Evolutionary conservation across 768 basidiomycete genomes (phyloP).

Genomic region (Tulasnella calospora): DNA sequence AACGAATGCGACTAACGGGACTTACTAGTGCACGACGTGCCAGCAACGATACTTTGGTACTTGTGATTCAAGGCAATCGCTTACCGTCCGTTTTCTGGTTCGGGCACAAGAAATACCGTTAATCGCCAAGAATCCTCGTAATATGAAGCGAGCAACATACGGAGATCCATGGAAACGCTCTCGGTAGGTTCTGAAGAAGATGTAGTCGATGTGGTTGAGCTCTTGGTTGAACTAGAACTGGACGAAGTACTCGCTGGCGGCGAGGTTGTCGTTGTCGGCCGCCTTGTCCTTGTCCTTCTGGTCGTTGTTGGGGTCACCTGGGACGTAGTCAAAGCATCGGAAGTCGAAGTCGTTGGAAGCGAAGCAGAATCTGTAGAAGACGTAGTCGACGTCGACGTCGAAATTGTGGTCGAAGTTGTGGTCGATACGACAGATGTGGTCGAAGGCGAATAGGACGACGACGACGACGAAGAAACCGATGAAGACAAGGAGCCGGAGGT

Average conservation of each 20-base stretch:
- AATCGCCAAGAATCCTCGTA: background rate
- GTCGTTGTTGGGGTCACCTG: background rate
- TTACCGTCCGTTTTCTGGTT: slow-evolving; percentile 16
- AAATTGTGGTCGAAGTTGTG: background rate
- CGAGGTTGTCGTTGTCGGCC: background rate
- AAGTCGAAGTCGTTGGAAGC: background rate
- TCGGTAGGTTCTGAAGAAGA: background rate
- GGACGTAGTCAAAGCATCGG: background rate
- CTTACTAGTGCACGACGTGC: background rate
- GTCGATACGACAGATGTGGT: background rate
- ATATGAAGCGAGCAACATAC: background rate
- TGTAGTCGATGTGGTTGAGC: background rate
- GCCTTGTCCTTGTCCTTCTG: background rate
- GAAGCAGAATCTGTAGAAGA: background rate
- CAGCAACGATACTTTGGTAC: background rate
- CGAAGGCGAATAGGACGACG: background rate
- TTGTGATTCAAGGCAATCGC: slow-evolving; percentile 13
- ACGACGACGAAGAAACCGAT: background rate
- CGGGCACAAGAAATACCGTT: background rate
- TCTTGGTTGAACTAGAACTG: background rate
- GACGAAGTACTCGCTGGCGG: background rate
- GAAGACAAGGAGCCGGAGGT: background rate
- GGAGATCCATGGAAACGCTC: slow-evolving; percentile 8
- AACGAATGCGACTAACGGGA: background rate
- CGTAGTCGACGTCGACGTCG: background rate